Conservation (phyloP, 179 eudicot genomes). For the Beta macrorhiza region DNA sequence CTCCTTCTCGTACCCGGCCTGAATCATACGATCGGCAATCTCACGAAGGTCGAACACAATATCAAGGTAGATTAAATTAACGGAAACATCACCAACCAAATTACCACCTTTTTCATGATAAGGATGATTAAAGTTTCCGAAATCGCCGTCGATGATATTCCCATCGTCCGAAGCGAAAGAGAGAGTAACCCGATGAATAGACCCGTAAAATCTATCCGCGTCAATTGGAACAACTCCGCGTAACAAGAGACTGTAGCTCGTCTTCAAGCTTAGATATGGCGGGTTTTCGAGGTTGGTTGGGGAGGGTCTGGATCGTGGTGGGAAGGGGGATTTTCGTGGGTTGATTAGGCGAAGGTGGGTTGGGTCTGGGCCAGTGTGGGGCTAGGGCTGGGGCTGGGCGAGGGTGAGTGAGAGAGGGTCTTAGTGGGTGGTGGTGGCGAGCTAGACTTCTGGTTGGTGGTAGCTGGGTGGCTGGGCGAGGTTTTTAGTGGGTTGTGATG, state of each 20-base stretch:
- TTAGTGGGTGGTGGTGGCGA: no score
- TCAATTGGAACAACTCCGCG: conserved; percentile 50
- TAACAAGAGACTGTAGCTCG: conserved; percentile 57
- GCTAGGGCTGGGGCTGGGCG: no score
- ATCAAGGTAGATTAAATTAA: conserved; percentile 55
- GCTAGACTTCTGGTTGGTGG: no score
- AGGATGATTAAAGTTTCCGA: conserved; percentile 34
- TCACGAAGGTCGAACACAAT: conserved; percentile 57
- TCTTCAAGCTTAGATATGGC: conserved; percentile 86
- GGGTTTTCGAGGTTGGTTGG: conserved; percentile 14
- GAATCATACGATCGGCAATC: conserved; percentile 71
- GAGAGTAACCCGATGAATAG: conserved; percentile 44
- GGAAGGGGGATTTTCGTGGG: no score
- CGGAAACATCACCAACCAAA: conserved; percentile 50
- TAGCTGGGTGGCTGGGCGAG: no score
- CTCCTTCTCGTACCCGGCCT: conserved; percentile 78
- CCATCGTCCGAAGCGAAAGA: conserved; percentile 46
- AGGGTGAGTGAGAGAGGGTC: no score
- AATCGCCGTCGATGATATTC: conserved; percentile 35
- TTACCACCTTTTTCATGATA: conserved; percentile 64
- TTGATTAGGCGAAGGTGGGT: no score
- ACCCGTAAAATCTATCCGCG: conserved; percentile 53
- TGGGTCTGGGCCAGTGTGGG: no score
- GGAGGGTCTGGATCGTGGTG: no score
- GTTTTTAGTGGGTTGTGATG: no score